Conservation (phyloP, 495 filamentous ascomycete species). For the Chaetomium fimeti region DNA sequence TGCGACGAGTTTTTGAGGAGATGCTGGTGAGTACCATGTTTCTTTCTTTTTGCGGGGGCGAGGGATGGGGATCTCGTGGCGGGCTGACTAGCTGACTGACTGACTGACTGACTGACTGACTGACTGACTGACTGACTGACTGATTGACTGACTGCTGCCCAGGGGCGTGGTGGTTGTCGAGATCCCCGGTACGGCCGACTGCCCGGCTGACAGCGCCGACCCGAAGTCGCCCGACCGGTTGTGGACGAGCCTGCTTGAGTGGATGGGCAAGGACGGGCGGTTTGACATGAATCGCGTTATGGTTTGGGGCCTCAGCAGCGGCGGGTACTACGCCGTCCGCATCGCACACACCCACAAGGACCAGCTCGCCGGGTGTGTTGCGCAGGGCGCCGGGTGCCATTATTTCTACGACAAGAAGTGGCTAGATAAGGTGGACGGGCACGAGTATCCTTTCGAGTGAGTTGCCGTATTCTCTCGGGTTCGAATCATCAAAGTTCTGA, state of each 20-base stretch:
- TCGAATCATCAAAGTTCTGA: background rate
- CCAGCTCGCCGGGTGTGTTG: constrained; percentile 58
- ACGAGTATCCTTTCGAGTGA: constrained; percentile 75
- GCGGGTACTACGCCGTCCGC: constrained; percentile 75
- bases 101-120: too few relatives aligned
- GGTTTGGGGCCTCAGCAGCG: constrained; percentile 71
- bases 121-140: too few relatives aligned
- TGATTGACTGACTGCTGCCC: background rate
- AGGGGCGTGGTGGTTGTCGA: constrained; percentile 62
- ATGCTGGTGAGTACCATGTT: constrained; percentile 41
- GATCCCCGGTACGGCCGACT: constrained; percentile 80
- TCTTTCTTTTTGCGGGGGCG: background rate
- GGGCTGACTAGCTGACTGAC: background rate
- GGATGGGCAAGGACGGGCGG: constrained; percentile 56
- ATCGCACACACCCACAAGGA: constrained; percentile 68
- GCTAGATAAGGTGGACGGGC: constrained; percentile 64
- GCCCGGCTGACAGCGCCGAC: constrained; percentile 60
- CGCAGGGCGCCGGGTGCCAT: constrained; percentile 70
- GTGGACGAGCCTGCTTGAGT: constrained; percentile 66
- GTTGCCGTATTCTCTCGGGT: constrained; percentile 26
- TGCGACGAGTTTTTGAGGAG: constrained; percentile 62
- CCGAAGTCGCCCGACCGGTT: constrained; percentile 52
- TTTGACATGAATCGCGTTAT: constrained; percentile 64
- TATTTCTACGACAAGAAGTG: constrained; percentile 65
- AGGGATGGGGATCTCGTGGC: too few relatives aligned